A percentile compares a stretch with the other conserved stretches of the same genome.
Evolutionary conservation across 331 rosid genomes (phyloP).

Genomic region (Malus hybrid): DNA sequence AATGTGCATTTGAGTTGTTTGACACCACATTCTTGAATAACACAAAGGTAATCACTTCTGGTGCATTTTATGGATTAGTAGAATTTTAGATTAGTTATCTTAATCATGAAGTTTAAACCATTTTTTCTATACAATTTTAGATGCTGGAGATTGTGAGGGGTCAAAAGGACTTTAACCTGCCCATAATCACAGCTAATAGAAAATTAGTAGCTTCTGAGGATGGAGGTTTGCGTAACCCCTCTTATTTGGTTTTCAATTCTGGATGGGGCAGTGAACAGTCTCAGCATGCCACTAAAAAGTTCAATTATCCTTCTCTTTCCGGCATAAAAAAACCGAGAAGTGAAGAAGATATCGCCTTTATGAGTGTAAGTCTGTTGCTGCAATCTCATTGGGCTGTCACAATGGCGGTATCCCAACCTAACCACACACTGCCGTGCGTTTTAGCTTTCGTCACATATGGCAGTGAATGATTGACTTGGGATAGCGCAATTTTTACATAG

Average conservation of each 20-base stretch:
- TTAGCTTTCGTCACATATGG: too few relatives aligned
- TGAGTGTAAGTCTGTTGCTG: slow-evolving; percentile 44
- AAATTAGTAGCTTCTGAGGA: slow-evolving; percentile 60
- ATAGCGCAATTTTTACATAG: too few relatives aligned
- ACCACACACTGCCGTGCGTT: too few relatives aligned
- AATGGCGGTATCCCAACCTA: too few relatives aligned
- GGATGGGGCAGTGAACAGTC: slow-evolving; percentile 31
- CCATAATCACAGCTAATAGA: slow-evolving; percentile 53
- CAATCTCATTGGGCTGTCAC: not conserved
- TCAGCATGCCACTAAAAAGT: slow-evolving; percentile 18
- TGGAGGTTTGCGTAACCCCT: slow-evolving; percentile 65
- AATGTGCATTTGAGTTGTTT: slow-evolving; percentile 36
- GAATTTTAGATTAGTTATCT: too few relatives aligned
- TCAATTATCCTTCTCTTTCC: slow-evolving; percentile 32
- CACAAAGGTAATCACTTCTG: slow-evolving; percentile 28
- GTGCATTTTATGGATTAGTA: not conserved
- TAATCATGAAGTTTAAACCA: not conserved
- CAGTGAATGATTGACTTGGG: too few relatives aligned
- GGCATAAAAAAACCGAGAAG: slow-evolving; percentile 43
- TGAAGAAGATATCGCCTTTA: slow-evolving; percentile 68
- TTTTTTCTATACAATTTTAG: slow-evolving; percentile 22
- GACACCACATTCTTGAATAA: slow-evolving; percentile 60
- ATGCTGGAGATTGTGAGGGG: slow-evolving; percentile 46
- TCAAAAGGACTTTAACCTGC: slow-evolving; percentile 44
- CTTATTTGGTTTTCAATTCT: slow-evolving; percentile 57